A percentile compares a stretch with the other conserved stretches of the same genome.
Conservation (phyloP, 2,329 filamentous ascomycete genomes). For the Periconia sp. region DNA sequence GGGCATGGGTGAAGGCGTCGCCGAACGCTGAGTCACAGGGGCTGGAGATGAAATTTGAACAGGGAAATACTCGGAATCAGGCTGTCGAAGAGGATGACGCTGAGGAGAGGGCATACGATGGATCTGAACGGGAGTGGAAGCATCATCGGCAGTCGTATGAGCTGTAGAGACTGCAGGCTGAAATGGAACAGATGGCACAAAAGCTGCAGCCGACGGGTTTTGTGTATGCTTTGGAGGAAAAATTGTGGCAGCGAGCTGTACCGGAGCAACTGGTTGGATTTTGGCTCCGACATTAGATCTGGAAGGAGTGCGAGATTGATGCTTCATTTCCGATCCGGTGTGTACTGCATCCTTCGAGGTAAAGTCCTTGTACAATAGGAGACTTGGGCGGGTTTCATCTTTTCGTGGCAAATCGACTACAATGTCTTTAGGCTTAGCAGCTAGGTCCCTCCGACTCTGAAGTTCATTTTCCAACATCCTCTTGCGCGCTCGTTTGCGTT, state of each 20-base stretch:
- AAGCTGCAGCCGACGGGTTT: neutral
- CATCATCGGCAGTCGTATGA: neutral
- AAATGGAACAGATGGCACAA: neutral
- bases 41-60: no score
- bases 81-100: neutral
- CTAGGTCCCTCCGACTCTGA: neutral
- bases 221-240: neutral
- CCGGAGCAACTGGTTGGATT: constrained; percentile 23
- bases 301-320: constrained; percentile 9
- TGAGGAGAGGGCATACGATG: neutral
- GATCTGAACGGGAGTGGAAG: neutral
- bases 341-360: neutral
- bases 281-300: constrained; percentile 34
- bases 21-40: constrained; percentile 1
- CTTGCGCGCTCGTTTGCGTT: constrained; percentile 29
- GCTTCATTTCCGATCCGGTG: neutral
- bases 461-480: neutral
- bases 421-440: constrained; percentile 1
- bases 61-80: neutral
- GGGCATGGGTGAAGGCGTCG: constrained; percentile 13
- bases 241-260: neutral
- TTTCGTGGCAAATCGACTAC: constrained; percentile 14
- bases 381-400: neutral
- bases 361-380: neutral
- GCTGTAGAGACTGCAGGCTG: neutral